phyloP scores from a whole-genome alignment of 768 basidiomycete genomes.

The Macrocybe gigantea region DNA sequence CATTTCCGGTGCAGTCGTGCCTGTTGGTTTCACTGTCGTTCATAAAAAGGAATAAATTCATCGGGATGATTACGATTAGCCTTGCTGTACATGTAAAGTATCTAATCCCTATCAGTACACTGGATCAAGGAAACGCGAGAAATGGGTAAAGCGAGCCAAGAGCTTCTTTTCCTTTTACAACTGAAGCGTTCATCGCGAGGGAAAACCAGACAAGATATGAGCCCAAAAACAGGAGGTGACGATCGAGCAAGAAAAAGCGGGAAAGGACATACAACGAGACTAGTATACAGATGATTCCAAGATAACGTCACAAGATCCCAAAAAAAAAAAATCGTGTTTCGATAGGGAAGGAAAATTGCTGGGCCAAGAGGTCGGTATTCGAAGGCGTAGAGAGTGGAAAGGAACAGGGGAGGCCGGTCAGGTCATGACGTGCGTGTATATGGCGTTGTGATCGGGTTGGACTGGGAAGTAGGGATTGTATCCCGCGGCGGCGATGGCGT shows the following conservation, averaged over 20 bases:
- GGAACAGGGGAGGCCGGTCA: constrained; percentile 21
- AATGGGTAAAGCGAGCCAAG: too few relatives aligned
- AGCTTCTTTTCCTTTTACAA: too few relatives aligned
- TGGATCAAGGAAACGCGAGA: too few relatives aligned
- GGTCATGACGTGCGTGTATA: constrained; percentile 54
- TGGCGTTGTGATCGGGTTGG: constrained; percentile 37
- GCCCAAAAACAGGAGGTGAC: not conserved
- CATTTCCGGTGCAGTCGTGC: too few relatives aligned
- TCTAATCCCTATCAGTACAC: too few relatives aligned
- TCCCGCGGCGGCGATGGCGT: constrained; percentile 43
- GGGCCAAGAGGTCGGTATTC: not conserved
- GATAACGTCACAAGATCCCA: constrained; percentile 4
- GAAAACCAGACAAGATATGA: not conserved
- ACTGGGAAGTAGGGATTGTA: constrained; percentile 72
- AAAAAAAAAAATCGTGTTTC: constrained; percentile 2
- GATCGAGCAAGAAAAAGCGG: not conserved
- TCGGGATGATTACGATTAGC: too few relatives aligned
- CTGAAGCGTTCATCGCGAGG: too few relatives aligned
- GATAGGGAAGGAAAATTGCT: constrained; percentile 2
- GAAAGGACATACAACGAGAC: constrained; percentile 1
- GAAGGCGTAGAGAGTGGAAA: constrained; percentile 4
- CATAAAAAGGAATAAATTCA: too few relatives aligned
- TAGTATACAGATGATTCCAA: not conserved
- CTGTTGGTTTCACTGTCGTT: too few relatives aligned
- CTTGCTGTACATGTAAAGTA: too few relatives aligned